Conservation (phyloP, 2,329 filamentous ascomycete species). For the Monilinia laxa region DNA sequence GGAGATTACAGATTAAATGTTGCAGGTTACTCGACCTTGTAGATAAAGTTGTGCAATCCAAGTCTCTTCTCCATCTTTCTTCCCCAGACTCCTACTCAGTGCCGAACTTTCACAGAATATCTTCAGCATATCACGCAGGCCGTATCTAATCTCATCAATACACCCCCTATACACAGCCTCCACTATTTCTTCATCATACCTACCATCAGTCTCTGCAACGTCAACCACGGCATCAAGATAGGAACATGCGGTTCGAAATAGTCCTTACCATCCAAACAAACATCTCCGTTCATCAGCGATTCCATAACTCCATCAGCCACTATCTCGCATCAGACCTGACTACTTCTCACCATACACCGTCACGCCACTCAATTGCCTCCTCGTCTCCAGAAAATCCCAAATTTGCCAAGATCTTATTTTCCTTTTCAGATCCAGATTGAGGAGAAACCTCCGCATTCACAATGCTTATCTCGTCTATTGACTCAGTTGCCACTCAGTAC, state of each 20-base stretch:
- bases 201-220: neutral
- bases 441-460: neutral
- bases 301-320: neutral
- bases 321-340: neutral
- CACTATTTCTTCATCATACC: neutral
- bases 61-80: neutral
- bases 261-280: neutral
- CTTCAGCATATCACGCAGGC: neutral
- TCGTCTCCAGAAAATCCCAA: neutral
- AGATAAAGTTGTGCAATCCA: neutral
- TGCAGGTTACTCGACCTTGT: neutral
- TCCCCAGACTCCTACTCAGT: neutral
- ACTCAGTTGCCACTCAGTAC: neutral
- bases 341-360: neutral
- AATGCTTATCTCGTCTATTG: neutral
- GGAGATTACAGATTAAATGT: neutral
- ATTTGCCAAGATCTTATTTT: neutral
- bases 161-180: neutral
- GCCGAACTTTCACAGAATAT: neutral
- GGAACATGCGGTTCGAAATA: neutral
- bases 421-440: neutral
- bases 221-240: neutral
- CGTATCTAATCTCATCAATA: neutral
- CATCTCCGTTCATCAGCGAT: neutral
- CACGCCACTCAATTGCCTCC: neutral